phyloP scores from a whole-genome alignment of 805 yeast species.

The Debaryomyces castellii region DNA sequence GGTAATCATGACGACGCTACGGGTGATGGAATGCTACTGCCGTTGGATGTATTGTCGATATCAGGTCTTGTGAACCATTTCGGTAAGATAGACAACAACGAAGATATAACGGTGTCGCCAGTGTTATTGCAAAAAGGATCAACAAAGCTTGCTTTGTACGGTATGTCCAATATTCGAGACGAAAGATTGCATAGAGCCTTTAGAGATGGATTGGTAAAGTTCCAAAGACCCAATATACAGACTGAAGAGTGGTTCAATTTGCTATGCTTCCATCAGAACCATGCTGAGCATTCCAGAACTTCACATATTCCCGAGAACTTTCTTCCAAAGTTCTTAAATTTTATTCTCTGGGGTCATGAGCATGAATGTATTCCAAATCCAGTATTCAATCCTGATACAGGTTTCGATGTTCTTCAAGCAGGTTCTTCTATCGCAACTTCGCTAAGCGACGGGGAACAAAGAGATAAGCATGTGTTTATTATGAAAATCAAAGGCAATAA shows the following conservation, averaged over 20 bases:
- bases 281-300: conserved; percentile 74
- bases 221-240: conserved; percentile 62
- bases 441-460: conserved; percentile 78
- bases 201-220: conserved; percentile 75
- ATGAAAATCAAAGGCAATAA: conserved; percentile 60
- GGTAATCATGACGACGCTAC: conserved; percentile 98
- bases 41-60: conserved; percentile 80
- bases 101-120: conserved; percentile 72
- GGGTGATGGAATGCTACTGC: conserved; percentile 78
- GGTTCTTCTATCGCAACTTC: conserved; percentile 95
- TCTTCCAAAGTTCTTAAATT: conserved; percentile 76
- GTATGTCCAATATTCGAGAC: conserved; percentile 85
- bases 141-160: conserved; percentile 83
- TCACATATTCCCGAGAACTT: conserved; percentile 82
- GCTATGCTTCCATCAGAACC: conserved; percentile 91
- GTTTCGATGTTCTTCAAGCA: conserved; percentile 81
- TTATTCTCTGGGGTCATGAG: conserved; percentile 96
- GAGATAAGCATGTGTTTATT: conserved; percentile 71
- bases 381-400: conserved; percentile 53
- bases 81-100: conserved; percentile 77
- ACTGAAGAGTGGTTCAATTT: conserved; percentile 77
- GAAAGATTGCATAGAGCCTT: conserved; percentile 83
- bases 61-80: conserved; percentile 86
- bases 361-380: conserved; percentile 88
- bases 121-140: conserved; percentile 77